Evolutionary conservation across 2,329 filamentous ascomycete genomes (phyloP).

Genomic region (Didymella arachidicola): DNA sequence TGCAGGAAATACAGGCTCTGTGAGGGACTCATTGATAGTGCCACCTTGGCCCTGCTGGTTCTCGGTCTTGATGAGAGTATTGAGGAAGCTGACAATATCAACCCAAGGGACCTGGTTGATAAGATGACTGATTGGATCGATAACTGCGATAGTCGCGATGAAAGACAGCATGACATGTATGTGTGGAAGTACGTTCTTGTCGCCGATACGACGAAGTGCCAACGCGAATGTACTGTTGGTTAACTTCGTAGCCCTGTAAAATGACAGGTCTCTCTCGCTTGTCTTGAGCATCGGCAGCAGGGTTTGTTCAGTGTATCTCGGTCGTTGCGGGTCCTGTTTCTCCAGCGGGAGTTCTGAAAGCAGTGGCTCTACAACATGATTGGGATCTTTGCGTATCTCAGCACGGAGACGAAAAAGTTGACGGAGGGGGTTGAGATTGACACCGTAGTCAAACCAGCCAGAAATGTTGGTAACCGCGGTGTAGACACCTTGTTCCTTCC

Average conservation of each 20-base stretch:
- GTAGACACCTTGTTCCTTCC: conserved; percentile 65
- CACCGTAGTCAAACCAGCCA: conserved; percentile 62
- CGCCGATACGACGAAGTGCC: conserved; percentile 62
- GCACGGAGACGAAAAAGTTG: conserved; percentile 29
- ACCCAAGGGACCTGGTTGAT: conserved; percentile 62
- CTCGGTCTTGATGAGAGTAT: conserved; percentile 57
- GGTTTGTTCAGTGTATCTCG: not conserved
- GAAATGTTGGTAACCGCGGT: conserved; percentile 66
- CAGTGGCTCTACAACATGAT: not conserved
- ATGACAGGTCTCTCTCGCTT: conserved; percentile 27
- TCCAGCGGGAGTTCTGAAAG: not conserved
- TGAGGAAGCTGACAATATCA: conserved; percentile 60
- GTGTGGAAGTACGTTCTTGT: conserved; percentile 68
- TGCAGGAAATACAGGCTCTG: conserved; percentile 57
- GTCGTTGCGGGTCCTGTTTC: not conserved
- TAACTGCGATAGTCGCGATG: conserved; percentile 56
- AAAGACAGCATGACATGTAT: conserved; percentile 70
- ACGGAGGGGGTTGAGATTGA: conserved; percentile 53
- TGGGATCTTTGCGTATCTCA: not conserved
- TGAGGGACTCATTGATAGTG: conserved; percentile 43
- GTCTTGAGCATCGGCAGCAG: conserved; percentile 5
- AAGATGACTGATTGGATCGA: conserved; percentile 43
- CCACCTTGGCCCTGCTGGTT: conserved; percentile 30
- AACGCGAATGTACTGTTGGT: conserved; percentile 56
- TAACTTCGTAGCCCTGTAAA: conserved; percentile 52